phyloP scores from a whole-genome alignment of 805 yeast genomes.

The Yarrowia deformans region DNA sequence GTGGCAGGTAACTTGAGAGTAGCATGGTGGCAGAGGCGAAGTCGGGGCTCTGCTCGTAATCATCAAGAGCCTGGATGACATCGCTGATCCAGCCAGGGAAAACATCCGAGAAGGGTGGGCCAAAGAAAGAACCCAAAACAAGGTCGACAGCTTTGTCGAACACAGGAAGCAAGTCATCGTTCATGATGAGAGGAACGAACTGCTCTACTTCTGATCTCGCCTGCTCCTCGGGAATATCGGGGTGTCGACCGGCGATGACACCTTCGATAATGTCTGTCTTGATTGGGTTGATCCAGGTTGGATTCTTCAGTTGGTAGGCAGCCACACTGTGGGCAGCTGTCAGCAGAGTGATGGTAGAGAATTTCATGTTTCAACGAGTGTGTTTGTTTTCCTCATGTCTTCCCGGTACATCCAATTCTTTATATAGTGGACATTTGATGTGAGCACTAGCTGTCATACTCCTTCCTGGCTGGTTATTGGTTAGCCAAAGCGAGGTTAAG shows the following conservation, averaged over 20 bases:
- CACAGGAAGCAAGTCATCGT: conserved; percentile 1
- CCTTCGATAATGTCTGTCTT: neutral
- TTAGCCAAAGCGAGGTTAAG: too few species aligned
- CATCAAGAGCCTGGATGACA: neutral
- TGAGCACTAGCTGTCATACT: too few species aligned
- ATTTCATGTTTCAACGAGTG: conserved; percentile 2
- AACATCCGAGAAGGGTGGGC: too few species aligned
- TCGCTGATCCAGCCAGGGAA: conserved; percentile 5
- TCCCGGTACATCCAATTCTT: too few species aligned
- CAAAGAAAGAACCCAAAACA: neutral
- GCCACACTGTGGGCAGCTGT: neutral
- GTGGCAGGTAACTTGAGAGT: neutral
- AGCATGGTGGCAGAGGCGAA: conserved; percentile 1
- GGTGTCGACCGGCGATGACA: neutral
- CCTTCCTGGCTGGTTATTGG: too few species aligned
- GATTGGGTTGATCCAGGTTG: neutral
- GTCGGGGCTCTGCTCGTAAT: conserved; percentile 2
- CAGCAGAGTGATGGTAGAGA: neutral
- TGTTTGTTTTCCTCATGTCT: neutral
- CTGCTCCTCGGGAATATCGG: neutral
- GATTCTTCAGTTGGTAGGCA: neutral
- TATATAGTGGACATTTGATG: neutral
- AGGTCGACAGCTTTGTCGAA: neutral
- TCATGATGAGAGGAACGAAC: conserved; percentile 11
- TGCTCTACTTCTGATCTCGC: neutral